These are phyloP conservation scores for Fusarium tricinctum DNA, from an alignment of 2,329 filamentous ascomycete species.

Conservation along the genomic window DNA sequence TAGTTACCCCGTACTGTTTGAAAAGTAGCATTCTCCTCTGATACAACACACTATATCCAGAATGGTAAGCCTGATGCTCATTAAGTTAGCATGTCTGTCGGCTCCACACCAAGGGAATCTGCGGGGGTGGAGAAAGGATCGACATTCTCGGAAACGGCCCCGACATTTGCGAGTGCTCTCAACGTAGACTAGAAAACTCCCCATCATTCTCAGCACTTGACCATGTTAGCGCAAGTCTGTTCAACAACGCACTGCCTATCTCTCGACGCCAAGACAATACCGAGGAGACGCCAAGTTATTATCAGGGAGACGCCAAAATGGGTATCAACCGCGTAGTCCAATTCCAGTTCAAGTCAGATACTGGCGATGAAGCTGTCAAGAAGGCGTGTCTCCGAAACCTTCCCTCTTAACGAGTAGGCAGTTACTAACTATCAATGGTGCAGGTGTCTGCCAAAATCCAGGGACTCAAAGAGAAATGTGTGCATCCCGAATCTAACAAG, in stretches of 20 bases:
- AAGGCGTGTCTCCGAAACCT: neutral
- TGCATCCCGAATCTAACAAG: neutral
- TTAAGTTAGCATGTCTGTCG: neutral
- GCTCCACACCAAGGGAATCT: neutral
- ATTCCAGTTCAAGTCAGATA: neutral
- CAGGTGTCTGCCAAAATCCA: neutral
- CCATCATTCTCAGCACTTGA: no score
- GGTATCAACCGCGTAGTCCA: slow-evolving; percentile 1
- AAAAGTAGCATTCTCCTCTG: no score
- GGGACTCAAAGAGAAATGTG: neutral
- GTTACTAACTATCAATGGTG: no score
- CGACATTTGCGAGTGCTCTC: no score
- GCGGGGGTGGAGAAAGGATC: neutral
- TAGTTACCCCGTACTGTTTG: no score
- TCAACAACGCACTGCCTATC: no score
- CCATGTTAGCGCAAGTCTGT: no score
- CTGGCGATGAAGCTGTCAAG: neutral
- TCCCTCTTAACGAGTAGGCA: no score
- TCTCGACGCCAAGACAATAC: no score
- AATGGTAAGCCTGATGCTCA: no score
- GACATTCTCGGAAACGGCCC: neutral
- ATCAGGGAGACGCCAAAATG: neutral
- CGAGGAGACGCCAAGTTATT: neutral
- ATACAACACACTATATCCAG: no score
- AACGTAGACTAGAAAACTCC: no score